phyloP scores from a whole-genome alignment of 2,329 filamentous ascomycete species.

The Pyricularia grisea region DNA sequence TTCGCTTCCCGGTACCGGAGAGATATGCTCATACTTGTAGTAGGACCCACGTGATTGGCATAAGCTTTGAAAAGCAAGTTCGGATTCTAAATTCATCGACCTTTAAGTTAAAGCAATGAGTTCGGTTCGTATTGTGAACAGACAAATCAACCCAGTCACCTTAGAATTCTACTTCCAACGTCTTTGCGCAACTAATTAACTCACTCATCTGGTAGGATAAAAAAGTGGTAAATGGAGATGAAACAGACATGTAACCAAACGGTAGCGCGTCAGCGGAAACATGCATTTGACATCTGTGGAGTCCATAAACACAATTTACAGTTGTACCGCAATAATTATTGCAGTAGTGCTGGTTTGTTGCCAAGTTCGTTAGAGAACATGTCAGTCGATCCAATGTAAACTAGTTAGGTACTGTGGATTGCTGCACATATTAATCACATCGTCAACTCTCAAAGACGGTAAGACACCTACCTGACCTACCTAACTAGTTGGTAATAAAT shows the following conservation, averaged over 20 bases:
- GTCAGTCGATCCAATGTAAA: not conserved
- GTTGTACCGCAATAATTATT: not conserved
- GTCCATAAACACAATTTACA: not conserved
- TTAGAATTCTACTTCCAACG: not conserved
- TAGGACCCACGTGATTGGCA: not conserved
- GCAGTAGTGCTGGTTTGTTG: not conserved
- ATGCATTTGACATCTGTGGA: not conserved
- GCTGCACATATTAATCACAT: not conserved
- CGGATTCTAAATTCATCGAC: not conserved
- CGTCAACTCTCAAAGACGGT: not conserved
- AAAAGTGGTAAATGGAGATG: not conserved
- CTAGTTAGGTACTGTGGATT: not conserved
- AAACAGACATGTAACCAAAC: conserved; percentile 5
- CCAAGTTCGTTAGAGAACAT: not conserved
- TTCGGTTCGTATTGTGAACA: not conserved
- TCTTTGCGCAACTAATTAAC: not conserved
- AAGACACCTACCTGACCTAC: not conserved
- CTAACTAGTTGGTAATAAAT: not conserved
- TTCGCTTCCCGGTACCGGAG: not conserved
- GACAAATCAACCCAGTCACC: not conserved
- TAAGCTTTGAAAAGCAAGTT: not conserved
- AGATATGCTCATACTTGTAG: not conserved
- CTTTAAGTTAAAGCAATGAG: not conserved
- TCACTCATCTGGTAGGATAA: not conserved
- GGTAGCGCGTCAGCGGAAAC: not conserved